Conservation (phyloP, 1,284 basidiomycete species). For the Sutorius eximius region DNA sequence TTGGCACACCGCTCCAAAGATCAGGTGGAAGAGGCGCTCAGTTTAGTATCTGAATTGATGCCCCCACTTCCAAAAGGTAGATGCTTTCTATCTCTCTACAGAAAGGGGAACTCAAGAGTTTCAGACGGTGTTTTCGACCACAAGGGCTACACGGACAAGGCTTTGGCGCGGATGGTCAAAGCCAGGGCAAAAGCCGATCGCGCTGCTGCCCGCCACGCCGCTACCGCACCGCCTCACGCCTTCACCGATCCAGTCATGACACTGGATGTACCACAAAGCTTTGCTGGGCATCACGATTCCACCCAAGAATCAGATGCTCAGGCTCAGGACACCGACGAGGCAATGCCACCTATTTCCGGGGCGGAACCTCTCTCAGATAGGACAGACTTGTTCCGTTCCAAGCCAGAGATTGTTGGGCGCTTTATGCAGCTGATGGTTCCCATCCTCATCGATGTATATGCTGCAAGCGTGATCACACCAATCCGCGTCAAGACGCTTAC, state of each 20-base stretch:
- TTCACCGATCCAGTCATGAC: conserved; percentile 29
- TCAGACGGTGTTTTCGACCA: conserved; percentile 92
- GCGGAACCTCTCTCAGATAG: conserved; percentile 52
- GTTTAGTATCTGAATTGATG: conserved; percentile 84
- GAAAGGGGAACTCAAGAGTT: conserved; percentile 3
- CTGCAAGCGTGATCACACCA: conserved; percentile 85
- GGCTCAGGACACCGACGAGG: conserved; percentile 40
- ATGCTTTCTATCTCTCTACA: conserved; percentile 34
- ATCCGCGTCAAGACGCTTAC: conserved; percentile 86
- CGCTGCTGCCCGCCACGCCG: conserved; percentile 60
- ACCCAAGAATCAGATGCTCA: conserved; percentile 34
- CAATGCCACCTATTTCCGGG: conserved; percentile 16
- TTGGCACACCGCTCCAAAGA: conserved; percentile 95
- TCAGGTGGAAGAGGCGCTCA: conserved; percentile 90
- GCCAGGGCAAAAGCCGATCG: conserved; percentile 77
- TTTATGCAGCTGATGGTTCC: conserved; percentile 89
- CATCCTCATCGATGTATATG: conserved; percentile 92
- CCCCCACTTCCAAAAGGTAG: conserved; percentile 88
- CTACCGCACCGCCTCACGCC: conserved; percentile 29
- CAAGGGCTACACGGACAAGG: conserved; percentile 87
- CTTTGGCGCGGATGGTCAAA: conserved; percentile 69
- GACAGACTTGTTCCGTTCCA: conserved; percentile 71
- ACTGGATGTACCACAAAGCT: conserved; percentile 19
- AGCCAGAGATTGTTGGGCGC: conserved; percentile 71
- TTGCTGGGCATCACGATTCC: conserved; percentile 26